Conservation (phyloP, 495 filamentous ascomycete genomes). For the Penicillium silybi region DNA sequence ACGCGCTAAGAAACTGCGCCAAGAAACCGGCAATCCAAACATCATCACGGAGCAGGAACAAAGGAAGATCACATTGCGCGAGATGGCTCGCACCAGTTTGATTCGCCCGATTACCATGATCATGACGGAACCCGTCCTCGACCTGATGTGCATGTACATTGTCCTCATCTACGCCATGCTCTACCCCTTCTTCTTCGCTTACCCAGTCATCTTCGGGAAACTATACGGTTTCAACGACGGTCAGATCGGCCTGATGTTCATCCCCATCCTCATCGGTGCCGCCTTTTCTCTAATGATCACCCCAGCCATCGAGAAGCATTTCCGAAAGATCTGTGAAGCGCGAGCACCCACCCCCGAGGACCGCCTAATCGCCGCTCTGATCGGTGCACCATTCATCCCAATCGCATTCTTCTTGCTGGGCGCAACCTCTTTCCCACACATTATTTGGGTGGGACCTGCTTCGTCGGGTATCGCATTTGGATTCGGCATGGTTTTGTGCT, state of each 20-base stretch:
- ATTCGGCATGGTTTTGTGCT: constrained; percentile 64
- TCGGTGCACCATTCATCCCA: constrained; percentile 34
- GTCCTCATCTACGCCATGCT: constrained; percentile 65
- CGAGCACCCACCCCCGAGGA: constrained; percentile 33
- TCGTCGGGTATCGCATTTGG: constrained; percentile 62
- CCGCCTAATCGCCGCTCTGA: constrained; percentile 30
- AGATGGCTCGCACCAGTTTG: constrained; percentile 48
- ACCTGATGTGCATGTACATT: constrained; percentile 62
- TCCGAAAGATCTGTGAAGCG: constrained; percentile 21
- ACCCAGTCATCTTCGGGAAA: constrained; percentile 55
- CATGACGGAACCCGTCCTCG: constrained; percentile 51
- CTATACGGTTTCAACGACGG: constrained; percentile 47
- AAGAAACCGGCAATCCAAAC: constrained; percentile 55
- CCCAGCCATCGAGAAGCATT: constrained; percentile 33
- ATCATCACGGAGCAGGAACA: constrained; percentile 48
- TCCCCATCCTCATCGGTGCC: constrained; percentile 47
- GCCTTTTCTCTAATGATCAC: constrained; percentile 46
- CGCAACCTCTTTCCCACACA: constrained; percentile 54
- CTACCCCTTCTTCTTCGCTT: constrained; percentile 74
- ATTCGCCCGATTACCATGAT: constrained; percentile 35
- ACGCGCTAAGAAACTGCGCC: constrained; percentile 51
- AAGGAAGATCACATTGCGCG: constrained; percentile 18
- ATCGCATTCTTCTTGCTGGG: constrained; percentile 54
- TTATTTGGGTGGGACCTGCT: constrained; percentile 64
- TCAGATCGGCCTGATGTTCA: constrained; percentile 33